Base-by-base conservation (phyloP, 352 stramenopile species). In the Pythium aquatile region DNA sequence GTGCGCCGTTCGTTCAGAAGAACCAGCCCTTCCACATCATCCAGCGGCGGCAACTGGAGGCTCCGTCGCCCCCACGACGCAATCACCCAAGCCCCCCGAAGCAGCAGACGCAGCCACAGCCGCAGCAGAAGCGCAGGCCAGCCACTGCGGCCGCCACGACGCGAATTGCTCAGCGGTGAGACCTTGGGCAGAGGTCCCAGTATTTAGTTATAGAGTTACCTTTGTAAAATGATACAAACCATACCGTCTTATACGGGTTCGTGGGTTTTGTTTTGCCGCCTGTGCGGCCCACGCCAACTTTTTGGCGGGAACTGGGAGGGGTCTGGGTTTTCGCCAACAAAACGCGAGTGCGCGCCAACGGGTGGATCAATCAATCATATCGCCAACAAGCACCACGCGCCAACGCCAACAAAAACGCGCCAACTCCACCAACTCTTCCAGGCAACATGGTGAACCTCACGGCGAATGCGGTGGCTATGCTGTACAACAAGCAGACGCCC, bases 401-500 rank as follows among this genome's bases (percentile, higher is more conserved):
- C 63, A 60, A 63, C 33, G 29, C 28, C 52, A 49, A 54, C 52
- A 42, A 29, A 10, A 37, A 24, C 20, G 40, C 40, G 40, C 40
- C 13, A 16, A 47, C 13, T 6, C n/a, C 33, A 13, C n/a, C 63
- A 63, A 51, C 44, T 37, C 62, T 14, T 9, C n/a, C 20, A 17
- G 33, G 17, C 20, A 78, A 20, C 51, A 95, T 95, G 87, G 83
- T 88, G 51, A 92, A 88, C 74, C 77, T 95, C 60, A 93, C 87
- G 69, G 68, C 76, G 66, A 94, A 94, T 65, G 87, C 87, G 26
- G 81, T 95, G 52, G 76, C 77, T 40, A 90, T 91, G 87, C 83
- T 95, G n/a, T 91, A 91, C 74, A 89, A 84, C 73, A 89, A 90
- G 52, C 76, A 93, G 69, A 74, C 77, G 61, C 85, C 87, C 42